Base-by-base conservation (phyloP, 2,329 filamentous ascomycete species). In the Curvularia sp. region DNA sequence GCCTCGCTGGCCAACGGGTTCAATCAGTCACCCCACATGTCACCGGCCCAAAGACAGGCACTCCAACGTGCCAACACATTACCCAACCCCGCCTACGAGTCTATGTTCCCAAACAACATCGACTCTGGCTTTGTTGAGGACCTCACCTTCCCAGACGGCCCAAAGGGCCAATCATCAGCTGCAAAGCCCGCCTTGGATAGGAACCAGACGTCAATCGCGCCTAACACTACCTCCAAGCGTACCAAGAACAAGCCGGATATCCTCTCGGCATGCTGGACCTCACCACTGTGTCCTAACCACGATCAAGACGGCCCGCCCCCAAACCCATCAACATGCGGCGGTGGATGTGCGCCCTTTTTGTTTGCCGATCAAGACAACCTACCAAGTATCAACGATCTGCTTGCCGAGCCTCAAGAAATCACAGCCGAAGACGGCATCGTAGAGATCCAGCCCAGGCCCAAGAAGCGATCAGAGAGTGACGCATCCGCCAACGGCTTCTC, bases 231-330 rank as follows among this genome's bases (percentile, higher is more conserved):
- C 5, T 50, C 46, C 3, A 78, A 78, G 64, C 70, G 76, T n/a
- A 75, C 60, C 52, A 77, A 73, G 62, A 70, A 63, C 49, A 73
- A 74, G 55, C 68, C 74, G 30, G 77, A 79, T 52, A 72, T 75
- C 26, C 58, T 78, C 7, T 77, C 77, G 26, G 75, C 76, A 15
- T 79, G 77, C 61, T 79, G 77, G 77, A 78, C 75, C 6, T 78
- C 76, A 35, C 77, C 77, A 12, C 61, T 79, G 4, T 79, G 77
- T 55, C 77, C 77, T 13, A 78, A 78, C 30, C 73, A 78, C 59
- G 71, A 71, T 28, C 70, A 76, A 44, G 73, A 76, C 33, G 75
- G 73, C 4, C 67, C 73, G 9, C 75, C 75, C 20, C 77, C 77
- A 3, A 76, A 78, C 43, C 76, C 76, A 15, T 76, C 77, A n/a